These are phyloP conservation scores for Xylariaceae sp. DNA, from an alignment of 2,329 filamentous ascomycete species.

Conservation along the genomic window DNA sequence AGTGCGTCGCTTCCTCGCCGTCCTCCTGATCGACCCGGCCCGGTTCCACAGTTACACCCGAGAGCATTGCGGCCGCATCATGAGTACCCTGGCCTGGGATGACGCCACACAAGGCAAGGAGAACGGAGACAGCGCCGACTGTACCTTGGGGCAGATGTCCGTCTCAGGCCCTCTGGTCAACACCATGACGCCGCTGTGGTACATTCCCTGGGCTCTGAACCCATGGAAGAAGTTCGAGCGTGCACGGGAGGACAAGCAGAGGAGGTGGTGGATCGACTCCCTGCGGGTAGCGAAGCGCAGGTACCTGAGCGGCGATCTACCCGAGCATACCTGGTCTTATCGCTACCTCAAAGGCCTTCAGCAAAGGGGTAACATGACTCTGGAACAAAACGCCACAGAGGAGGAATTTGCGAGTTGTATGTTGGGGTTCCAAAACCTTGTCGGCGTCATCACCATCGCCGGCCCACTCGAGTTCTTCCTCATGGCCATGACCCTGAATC, in stretches of 20 bases:
- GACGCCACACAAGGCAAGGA: constrained; percentile 41
- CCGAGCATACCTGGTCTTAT: constrained; percentile 42
- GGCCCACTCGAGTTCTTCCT: constrained; percentile 47
- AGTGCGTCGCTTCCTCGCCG: constrained; percentile 40
- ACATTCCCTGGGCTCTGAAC: constrained; percentile 39
- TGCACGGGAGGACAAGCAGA: constrained; percentile 38
- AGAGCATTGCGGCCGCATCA: constrained; percentile 46
- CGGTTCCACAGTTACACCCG: constrained; percentile 42
- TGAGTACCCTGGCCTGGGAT: constrained; percentile 46
- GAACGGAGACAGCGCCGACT: constrained; percentile 43
- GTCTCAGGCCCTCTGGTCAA: constrained; percentile 48
- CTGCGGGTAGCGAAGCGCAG: constrained; percentile 38
- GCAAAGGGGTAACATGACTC: constrained; percentile 34
- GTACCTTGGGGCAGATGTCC: constrained; percentile 45
- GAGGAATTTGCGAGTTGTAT: constrained; percentile 45
- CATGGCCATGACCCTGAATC: constrained; percentile 48
- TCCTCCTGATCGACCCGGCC: constrained; percentile 41
- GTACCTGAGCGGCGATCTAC: constrained; percentile 36
- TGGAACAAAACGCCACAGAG: constrained; percentile 39
- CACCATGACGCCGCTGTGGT: constrained; percentile 44
- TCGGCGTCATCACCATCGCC: constrained; percentile 45
- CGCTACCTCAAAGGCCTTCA: constrained; percentile 43
- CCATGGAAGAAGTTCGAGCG: constrained; percentile 45
- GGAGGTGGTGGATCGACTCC: constrained; percentile 41
- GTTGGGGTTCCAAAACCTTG: constrained; percentile 47